Evolutionary conservation across 768 basidiomycete genomes (phyloP).

Genomic region (Kwoniella europaea): DNA sequence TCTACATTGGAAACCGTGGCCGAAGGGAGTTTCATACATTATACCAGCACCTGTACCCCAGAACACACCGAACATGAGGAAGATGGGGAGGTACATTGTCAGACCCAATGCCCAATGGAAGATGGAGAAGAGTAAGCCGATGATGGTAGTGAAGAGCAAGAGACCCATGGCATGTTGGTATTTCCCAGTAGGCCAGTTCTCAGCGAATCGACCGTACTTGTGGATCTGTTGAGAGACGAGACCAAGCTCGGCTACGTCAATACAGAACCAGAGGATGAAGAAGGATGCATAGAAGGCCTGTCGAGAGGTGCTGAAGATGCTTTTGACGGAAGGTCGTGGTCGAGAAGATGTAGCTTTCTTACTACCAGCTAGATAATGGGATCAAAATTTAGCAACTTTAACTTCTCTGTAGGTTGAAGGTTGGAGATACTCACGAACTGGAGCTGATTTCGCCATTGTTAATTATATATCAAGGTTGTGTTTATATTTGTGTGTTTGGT

Average conservation of each 20-base stretch:
- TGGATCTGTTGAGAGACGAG: conserved; percentile 47
- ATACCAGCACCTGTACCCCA: conserved; percentile 48
- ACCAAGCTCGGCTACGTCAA: conserved; percentile 39
- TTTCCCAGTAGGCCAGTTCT: conserved; percentile 31
- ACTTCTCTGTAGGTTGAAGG: neutral
- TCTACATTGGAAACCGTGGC: conserved; percentile 44
- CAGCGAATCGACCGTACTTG: conserved; percentile 28
- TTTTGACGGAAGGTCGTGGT: conserved; percentile 15
- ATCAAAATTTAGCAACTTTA: neutral
- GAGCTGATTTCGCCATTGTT: conserved; percentile 14
- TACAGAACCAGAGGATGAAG: conserved; percentile 42
- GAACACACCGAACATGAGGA: conserved; percentile 41
- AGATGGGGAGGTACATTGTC: conserved; percentile 32
- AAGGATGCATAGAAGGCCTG: conserved; percentile 37
- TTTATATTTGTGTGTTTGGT: neutral
- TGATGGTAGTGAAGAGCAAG: conserved; percentile 38
- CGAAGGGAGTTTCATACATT: conserved; percentile 42
- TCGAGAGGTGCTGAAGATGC: conserved; percentile 34
- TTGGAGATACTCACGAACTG: neutral
- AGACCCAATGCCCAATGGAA: conserved; percentile 42
- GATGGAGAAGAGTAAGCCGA: conserved; percentile 36
- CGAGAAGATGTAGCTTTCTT: neutral
- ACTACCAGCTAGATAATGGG: conserved; percentile 3
- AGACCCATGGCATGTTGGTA: conserved; percentile 41
- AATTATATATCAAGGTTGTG: neutral